These are phyloP conservation scores for Arthrobotrys sphaeroides DNA, from an alignment of 2,329 filamentous ascomycete species.

Conservation along the genomic window DNA sequence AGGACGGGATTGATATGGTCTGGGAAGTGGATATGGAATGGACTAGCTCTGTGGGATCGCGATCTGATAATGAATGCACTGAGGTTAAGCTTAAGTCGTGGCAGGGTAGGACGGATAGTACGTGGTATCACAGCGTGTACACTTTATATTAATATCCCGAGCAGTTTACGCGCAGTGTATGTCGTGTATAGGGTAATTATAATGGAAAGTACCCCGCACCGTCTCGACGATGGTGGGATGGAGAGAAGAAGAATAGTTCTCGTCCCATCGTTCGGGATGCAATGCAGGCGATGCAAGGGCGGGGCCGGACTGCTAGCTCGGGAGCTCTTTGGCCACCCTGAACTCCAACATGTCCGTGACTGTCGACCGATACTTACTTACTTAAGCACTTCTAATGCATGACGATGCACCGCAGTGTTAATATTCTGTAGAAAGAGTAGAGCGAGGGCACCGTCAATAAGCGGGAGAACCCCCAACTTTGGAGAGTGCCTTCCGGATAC, in stretches of 20 bases:
- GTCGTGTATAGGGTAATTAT: too few relatives aligned
- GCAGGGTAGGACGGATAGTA: too few relatives aligned
- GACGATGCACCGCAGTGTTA: background rate
- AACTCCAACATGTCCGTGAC: background rate
- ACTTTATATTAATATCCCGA: too few relatives aligned
- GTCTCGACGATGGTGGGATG: background rate
- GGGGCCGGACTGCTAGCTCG: background rate
- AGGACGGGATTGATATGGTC: background rate
- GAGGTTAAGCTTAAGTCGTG: too few relatives aligned
- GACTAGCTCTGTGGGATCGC: conserved; percentile 14
- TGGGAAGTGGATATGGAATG: background rate
- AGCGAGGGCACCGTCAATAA: conserved; percentile 30
- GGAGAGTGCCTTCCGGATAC: conserved; percentile 24
- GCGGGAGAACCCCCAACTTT: conserved; percentile 5
- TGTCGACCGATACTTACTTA: background rate
- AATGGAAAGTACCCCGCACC: conserved; percentile 1
- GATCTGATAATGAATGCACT: conserved; percentile 51
- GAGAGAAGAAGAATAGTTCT: background rate
- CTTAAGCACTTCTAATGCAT: background rate
- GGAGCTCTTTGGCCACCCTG: background rate
- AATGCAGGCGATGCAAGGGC: conserved; percentile 5
- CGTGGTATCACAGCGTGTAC: too few relatives aligned
- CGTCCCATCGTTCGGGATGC: conserved; percentile 2
- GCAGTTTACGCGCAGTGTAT: too few relatives aligned
- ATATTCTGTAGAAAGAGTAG: background rate